Evolutionary conservation across 1,139 yeast species (phyloP).

Genomic region (Saccharomyces pastorianus): DNA sequence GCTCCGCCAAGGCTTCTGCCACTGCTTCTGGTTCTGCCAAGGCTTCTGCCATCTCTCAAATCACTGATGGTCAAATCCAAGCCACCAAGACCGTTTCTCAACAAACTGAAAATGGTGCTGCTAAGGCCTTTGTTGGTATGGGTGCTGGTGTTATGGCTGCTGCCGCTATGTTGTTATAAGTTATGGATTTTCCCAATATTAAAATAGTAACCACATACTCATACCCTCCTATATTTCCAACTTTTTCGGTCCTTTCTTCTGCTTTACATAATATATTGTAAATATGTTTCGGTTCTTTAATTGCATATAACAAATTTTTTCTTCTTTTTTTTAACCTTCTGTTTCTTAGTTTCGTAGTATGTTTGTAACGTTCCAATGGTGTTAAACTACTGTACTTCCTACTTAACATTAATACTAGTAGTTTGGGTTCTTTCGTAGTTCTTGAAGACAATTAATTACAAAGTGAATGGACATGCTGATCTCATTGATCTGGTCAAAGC

Average conservation of each 20-base stretch:
- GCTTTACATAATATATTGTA: background rate
- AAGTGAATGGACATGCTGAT: background rate
- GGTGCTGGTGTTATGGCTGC: no score
- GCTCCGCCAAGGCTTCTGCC: constrained; percentile 1
- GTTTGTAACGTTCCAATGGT: no score
- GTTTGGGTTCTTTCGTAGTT: background rate
- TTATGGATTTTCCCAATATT: background rate
- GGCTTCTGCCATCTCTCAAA: no score
- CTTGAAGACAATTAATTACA: background rate
- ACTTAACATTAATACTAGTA: background rate
- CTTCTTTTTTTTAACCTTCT: background rate
- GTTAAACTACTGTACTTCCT: no score
- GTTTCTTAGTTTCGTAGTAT: no score
- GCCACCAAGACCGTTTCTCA: no score
- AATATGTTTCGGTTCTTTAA: background rate
- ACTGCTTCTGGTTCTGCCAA: background rate
- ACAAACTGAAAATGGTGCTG: no score
- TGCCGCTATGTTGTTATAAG: no score
- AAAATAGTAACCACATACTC: background rate
- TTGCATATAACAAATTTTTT: background rate
- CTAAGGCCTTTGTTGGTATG: no score
- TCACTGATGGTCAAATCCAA: no score
- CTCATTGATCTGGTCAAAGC: background rate
- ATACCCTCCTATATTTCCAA: background rate
- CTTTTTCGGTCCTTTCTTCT: background rate